Evolutionary conservation across 768 basidiomycete species (phyloP).

Genomic region (Strobilomyces echinocephalus): DNA sequence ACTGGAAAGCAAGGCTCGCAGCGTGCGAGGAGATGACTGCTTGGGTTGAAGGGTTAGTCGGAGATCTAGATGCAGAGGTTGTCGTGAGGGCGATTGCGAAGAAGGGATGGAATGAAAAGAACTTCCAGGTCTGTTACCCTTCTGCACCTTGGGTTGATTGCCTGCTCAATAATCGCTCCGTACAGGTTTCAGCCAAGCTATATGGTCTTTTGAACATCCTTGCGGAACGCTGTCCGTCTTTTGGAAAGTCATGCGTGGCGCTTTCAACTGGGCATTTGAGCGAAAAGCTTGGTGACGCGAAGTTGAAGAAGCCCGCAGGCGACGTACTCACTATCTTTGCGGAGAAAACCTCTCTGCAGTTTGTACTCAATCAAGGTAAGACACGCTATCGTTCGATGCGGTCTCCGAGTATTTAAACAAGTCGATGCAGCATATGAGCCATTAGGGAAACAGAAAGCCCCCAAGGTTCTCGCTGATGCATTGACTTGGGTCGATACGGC

Average conservation of each 20-base stretch:
- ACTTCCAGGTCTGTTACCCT: conserved; percentile 72
- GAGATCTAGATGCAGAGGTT: conserved; percentile 79
- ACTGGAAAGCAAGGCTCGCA: conserved; percentile 90
- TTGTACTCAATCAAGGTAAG: conserved; percentile 88
- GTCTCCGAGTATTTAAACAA: conserved; percentile 15
- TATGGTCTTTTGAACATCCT: conserved; percentile 73
- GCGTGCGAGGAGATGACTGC: conserved; percentile 79
- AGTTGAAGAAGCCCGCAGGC: conserved; percentile 93
- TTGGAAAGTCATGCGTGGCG: conserved; percentile 81
- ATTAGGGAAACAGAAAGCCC: conserved; percentile 91
- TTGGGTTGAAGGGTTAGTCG: conserved; percentile 72
- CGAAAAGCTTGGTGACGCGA: conserved; percentile 95
- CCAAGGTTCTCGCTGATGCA: conserved; percentile 92
- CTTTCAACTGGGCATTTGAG: conserved; percentile 75
- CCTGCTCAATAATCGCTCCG: conserved; percentile 7
- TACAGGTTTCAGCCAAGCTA: conserved; percentile 83
- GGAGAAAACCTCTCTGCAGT: conserved; percentile 91
- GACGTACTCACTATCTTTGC: conserved; percentile 80
- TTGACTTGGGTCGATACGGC: conserved; percentile 83
- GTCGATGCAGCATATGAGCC: conserved; percentile 77
- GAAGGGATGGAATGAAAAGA: conserved; percentile 98
- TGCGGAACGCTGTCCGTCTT: conserved; percentile 75
- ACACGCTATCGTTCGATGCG: conserved; percentile 6
- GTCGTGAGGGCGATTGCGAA: conserved; percentile 83
- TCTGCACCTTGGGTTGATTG: not conserved